Evolutionary conservation across 73 alveolate species (phyloP).

Genomic region (Halteria grandinella): DNA sequence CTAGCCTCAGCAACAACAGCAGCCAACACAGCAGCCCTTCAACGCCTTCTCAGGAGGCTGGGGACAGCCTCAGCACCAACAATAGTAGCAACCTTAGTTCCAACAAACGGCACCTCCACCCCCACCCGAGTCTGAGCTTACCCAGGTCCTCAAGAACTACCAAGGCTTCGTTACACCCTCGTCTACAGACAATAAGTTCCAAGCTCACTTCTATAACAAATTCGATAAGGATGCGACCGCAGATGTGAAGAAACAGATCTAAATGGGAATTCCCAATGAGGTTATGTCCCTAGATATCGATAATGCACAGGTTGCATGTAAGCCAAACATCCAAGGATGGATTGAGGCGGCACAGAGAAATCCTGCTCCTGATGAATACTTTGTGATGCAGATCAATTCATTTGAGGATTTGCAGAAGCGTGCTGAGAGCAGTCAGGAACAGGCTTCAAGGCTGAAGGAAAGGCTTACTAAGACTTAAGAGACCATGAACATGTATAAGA

Average conservation of each 20-base stretch:
- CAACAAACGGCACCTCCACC: too few relatives aligned
- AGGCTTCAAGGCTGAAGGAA: not conserved
- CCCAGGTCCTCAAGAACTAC: too few relatives aligned
- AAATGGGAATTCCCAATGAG: slow-evolving; percentile 15
- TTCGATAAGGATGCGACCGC: not conserved
- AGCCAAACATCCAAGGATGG: slow-evolving; percentile 28
- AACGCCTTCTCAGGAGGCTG: too few relatives aligned
- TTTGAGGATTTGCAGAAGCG: slow-evolving; percentile 17
- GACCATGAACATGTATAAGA: not conserved
- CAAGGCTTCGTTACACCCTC: too few relatives aligned
- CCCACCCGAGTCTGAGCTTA: too few relatives aligned
- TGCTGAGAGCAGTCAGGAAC: not conserved
- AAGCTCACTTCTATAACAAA: slow-evolving; percentile 30
- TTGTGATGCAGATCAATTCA: not conserved
- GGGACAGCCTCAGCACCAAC: too few relatives aligned
- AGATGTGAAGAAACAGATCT: not conserved
- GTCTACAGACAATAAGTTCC: too few relatives aligned
- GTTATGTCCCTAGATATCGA: not conserved
- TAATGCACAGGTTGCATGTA: not conserved
- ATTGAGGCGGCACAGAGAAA: not conserved
- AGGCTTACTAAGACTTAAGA: slow-evolving; percentile 4
- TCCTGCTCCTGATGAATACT: not conserved
- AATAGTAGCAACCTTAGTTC: too few relatives aligned
- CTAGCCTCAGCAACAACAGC: too few relatives aligned
- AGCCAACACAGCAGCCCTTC: too few relatives aligned